Conservation (phyloP, 306 rosid species). For the Prunus salicina region DNA sequence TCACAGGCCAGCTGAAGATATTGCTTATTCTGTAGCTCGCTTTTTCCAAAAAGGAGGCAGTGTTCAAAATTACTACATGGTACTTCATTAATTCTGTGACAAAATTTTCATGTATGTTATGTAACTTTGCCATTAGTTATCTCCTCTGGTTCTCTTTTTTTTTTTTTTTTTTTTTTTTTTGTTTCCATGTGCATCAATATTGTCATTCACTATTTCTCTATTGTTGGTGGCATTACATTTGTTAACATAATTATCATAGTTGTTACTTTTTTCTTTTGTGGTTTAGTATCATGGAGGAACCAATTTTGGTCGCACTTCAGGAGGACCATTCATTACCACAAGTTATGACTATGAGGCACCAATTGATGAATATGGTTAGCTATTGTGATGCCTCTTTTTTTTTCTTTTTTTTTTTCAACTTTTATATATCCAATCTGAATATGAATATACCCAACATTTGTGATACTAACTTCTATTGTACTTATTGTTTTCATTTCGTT, state of each 20-base stretch:
- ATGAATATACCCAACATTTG: neutral
- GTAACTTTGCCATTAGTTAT: neutral
- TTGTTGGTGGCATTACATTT: neutral
- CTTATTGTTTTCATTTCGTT: slow-evolving; percentile 1
- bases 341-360: slow-evolving; percentile 99
- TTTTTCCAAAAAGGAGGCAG: slow-evolving; percentile 98
- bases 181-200: neutral
- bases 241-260: neutral
- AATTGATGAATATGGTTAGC: slow-evolving; percentile 83
- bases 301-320: slow-evolving; percentile 94
- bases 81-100: slow-evolving; percentile 22
- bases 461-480: neutral
- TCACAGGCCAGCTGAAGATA: slow-evolving; percentile 90
- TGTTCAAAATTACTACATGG: slow-evolving; percentile 93
- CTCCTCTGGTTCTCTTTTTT: slow-evolving; percentile 12
- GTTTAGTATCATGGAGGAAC: slow-evolving; percentile 94
- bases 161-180: neutral
- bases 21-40: slow-evolving; percentile 88
- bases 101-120: neutral
- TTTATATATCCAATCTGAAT: neutral
- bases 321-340: slow-evolving; percentile 96
- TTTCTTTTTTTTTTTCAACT: neutral
- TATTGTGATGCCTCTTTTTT: neutral
- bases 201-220: neutral
- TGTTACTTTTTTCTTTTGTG: slow-evolving; percentile 12